phyloP scores from a whole-genome alignment of 1,284 basidiomycete species.

The Apiotrichum gracile region DNA sequence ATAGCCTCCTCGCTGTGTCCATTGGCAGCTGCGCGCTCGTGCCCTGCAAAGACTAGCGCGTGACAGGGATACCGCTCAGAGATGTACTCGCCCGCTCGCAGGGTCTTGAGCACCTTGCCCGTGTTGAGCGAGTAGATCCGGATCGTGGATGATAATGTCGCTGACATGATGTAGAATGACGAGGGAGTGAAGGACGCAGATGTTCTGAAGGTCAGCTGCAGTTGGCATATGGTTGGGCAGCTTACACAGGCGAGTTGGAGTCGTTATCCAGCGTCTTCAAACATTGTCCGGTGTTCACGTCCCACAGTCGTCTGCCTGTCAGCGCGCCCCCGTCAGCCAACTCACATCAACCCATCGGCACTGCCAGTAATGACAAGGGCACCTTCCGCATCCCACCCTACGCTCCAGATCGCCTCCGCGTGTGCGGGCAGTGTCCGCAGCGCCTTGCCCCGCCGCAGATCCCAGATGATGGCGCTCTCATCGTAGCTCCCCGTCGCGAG shows the following conservation, averaged over 20 bases:
- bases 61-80: constrained; percentile 34
- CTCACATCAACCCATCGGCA: constrained; percentile 94
- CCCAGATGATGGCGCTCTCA: constrained; percentile 92
- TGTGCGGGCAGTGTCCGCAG: constrained; percentile 85
- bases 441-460: constrained; percentile 74
- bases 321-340: constrained; percentile 10
- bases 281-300: constrained; percentile 92
- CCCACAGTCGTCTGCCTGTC: constrained; percentile 79
- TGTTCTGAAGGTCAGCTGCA: constrained; percentile 19
- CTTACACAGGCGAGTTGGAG: constrained; percentile 84
- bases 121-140: constrained; percentile 90
- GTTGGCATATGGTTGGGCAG: constrained; percentile 10
- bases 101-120: constrained; percentile 89
- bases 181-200: constrained; percentile 74
- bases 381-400: constrained; percentile 89
- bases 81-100: constrained; percentile 27
- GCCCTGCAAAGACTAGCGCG: constrained; percentile 24
- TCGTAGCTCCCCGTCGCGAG: constrained; percentile 90
- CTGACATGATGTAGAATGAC: constrained; percentile 76
- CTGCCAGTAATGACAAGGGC: constrained; percentile 87
- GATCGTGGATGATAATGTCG: constrained; percentile 87
- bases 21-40: neutral
- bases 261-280: constrained; percentile 94
- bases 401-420: constrained; percentile 90
- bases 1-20: constrained; percentile 2